Evolutionary conservation across 768 basidiomycete species (phyloP), one percentile per base, ranked within the genome.

Genomic region (Calocera viscosa): DNA sequence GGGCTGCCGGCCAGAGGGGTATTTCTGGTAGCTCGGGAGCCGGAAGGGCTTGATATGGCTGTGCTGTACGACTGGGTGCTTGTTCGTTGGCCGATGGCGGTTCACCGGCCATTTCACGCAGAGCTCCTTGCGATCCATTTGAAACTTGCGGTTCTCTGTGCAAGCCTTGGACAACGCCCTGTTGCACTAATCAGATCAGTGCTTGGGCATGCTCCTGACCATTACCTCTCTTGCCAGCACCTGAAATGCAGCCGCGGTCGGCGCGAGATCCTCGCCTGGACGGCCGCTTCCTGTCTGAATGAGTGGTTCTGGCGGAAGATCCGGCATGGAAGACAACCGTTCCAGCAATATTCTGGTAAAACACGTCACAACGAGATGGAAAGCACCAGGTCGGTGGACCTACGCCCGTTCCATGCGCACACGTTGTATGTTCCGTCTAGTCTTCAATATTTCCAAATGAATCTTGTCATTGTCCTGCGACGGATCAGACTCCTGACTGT

Each of bases 341-440:
- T 60, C 53, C 2, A 60, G 53, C 10, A 60, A 32, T 2, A 60
- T 60, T 2, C 53, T 60, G 24, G 30, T 24, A 8, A 7, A 32
- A 19, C 7, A 28, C 19, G 53, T 11, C 26, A 60, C 22, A 5
- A 26, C 11, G 22, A 26, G 7, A 30, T 60, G 3, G 7, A 14
- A 26, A 11, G 11, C 53, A 28, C 26, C 16, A 16, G 5, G 30
- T 28, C 19, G 19, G 66, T 68, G 5, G 67, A 84, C 90, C 80
- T 72, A 92, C 91, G 90, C 89, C 79, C 91, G 81, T 77, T 93
- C 91, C 67, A 93, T 80, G 76, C 90, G 88, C 84, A 91, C 88
- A 43, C 91, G 82, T 75, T 90, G 89, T 47, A 93, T 90, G 72
- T 84, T 87, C 71, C 86, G 85, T 76, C 89, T 91, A 33, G 90